A percentile compares a stretch with the other conserved stretches of the same genome.
Conservation (phyloP, 2,329 filamentous ascomycete genomes). For the Paramyrothecium sp. region DNA sequence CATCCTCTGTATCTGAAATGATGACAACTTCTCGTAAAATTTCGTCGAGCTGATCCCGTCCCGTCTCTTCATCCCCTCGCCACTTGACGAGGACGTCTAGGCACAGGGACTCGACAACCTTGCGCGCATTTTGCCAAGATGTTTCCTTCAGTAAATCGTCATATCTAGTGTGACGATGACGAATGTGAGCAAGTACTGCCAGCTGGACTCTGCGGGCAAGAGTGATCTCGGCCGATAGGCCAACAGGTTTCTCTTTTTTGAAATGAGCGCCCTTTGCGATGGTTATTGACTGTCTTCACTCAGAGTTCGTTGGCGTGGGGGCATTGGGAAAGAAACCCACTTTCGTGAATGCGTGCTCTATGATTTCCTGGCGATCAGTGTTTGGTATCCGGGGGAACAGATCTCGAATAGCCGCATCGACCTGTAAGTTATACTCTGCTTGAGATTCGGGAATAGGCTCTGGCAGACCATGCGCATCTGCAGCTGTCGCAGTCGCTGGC, state of each 20-base stretch:
- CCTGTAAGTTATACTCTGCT: conserved; percentile 59
- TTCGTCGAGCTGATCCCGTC: conserved; percentile 65
- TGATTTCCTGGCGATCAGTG: conserved; percentile 61
- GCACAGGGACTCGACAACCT: conserved; percentile 59
- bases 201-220: conserved; percentile 63
- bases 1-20: conserved; percentile 59
- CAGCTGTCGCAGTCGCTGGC: conserved; percentile 16
- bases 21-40: conserved; percentile 66
- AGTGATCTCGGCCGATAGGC: conserved; percentile 53
- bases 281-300: conserved; percentile 11
- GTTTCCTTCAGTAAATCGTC: conserved; percentile 59
- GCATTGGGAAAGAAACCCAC: conserved; percentile 43
- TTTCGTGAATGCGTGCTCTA: conserved; percentile 57
- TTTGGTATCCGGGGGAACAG: conserved; percentile 65
- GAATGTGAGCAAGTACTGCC: conserved; percentile 64
- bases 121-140: conserved; percentile 58
- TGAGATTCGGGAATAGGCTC: conserved; percentile 61
- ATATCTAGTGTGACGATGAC: conserved; percentile 66
- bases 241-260: conserved; percentile 56
- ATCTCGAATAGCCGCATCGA: conserved; percentile 60
- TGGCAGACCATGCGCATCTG: conserved; percentile 31
- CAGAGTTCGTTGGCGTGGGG: background rate
- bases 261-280: conserved; percentile 43
- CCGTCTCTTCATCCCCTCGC: conserved; percentile 69
- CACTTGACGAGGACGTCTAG: conserved; percentile 68